phyloP scores from a whole-genome alignment of 2,329 filamentous ascomycete species.

The Penicillium griseofulvum region DNA sequence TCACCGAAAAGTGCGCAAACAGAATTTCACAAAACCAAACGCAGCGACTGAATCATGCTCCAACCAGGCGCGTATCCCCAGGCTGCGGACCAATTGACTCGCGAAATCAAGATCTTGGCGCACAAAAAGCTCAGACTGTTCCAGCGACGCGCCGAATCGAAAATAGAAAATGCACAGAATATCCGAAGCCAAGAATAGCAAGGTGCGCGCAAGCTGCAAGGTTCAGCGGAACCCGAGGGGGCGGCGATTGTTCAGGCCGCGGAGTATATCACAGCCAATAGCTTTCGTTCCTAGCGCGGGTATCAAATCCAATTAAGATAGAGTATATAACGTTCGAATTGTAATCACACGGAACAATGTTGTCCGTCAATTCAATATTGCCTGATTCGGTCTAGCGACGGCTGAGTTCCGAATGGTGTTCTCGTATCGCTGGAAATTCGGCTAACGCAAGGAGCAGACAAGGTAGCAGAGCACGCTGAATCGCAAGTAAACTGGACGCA shows the following conservation, averaged over 20 bases:
- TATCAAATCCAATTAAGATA: not conserved
- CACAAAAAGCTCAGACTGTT: not conserved
- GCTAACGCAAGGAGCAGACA: slow-evolving; percentile 27
- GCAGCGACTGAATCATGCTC: slow-evolving; percentile 30
- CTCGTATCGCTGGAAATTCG: not conserved
- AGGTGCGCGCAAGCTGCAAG: not conserved
- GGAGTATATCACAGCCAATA: not conserved
- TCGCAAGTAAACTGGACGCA: slow-evolving; percentile 30
- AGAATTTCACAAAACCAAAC: slow-evolving; percentile 23
- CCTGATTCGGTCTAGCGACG: slow-evolving; percentile 4
- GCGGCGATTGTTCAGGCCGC: not conserved
- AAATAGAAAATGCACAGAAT: not conserved
- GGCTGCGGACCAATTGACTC: slow-evolving; percentile 6
- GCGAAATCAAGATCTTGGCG: not conserved
- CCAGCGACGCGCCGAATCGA: not conserved
- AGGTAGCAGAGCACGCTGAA: slow-evolving; percentile 14
- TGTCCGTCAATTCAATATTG: slow-evolving; percentile 8
- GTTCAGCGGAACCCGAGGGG: not conserved
- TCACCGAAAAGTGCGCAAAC: slow-evolving; percentile 35
- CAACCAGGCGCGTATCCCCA: slow-evolving; percentile 23
- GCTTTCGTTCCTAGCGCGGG: not conserved
- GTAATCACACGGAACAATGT: not conserved
- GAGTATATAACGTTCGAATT: not conserved
- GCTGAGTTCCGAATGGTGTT: not conserved
- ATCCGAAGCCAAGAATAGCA: not conserved